These are phyloP conservation scores for Pythium sukuiense DNA, from an alignment of 352 stramenopile genomes.

Conservation along the genomic window DNA sequence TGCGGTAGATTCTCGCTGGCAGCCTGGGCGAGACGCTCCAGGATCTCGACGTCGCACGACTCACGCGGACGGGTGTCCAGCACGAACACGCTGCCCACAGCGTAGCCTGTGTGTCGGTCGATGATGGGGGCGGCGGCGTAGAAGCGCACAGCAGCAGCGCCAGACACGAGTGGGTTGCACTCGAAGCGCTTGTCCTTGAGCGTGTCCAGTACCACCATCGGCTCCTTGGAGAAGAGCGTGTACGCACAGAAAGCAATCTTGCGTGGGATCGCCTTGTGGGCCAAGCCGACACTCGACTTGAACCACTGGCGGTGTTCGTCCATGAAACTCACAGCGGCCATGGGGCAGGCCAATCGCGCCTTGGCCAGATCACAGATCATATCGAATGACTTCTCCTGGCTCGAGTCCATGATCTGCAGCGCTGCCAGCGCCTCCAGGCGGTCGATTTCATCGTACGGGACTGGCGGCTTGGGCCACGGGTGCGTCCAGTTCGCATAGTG, in stretches of 20 bases:
- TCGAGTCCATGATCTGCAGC: conserved; percentile 62
- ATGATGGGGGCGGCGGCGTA: conserved; percentile 88
- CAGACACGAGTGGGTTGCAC: conserved; percentile 87
- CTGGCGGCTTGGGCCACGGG: conserved; percentile 70
- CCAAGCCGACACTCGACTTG: conserved; percentile 64
- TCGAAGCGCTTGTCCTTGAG: conserved; percentile 87
- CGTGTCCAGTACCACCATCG: conserved; percentile 87
- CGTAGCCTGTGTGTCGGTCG: conserved; percentile 52
- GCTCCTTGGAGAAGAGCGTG: conserved; percentile 51
- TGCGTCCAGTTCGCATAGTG: conserved; percentile 48
- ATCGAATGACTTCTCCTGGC: conserved; percentile 62
- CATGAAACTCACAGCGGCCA: conserved; percentile 82
- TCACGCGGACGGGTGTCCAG: conserved; percentile 74
- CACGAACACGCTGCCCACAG: conserved; percentile 80
- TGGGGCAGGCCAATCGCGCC: conserved; percentile 57
- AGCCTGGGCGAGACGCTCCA: conserved; percentile 62
- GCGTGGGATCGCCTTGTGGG: conserved; percentile 75
- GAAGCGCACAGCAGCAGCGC: conserved; percentile 90
- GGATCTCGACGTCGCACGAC: conserved; percentile 63
- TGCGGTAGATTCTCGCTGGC: conserved; percentile 57
- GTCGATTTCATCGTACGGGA: conserved; percentile 49
- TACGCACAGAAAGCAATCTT: conserved; percentile 84
- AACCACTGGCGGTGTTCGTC: conserved; percentile 81
- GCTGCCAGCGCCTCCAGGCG: conserved; percentile 50
- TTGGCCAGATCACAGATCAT: conserved; percentile 82